Percentiles rank a stretch among this genome's conserved stretches.
Evolutionary conservation across 2,329 filamentous ascomycete genomes (phyloP).

Genomic region (Colletotrichum lindemuthianum): DNA sequence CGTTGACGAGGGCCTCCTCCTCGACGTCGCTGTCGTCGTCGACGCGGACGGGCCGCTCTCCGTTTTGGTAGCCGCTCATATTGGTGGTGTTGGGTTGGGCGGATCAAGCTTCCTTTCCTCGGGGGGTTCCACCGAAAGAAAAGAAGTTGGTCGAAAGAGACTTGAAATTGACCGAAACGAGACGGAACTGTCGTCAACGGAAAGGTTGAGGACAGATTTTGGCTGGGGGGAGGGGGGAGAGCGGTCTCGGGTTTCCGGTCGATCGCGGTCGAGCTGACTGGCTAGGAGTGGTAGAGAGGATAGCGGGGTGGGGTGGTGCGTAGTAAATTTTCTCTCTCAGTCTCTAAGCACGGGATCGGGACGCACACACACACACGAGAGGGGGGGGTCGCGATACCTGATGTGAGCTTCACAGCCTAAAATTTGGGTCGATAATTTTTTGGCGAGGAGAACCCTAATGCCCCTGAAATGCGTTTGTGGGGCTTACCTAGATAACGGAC

Average conservation of each 20-base stretch:
- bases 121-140: constrained; percentile 3
- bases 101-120: constrained; percentile 2
- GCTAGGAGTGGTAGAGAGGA: too few species aligned
- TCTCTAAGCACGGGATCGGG: not conserved
- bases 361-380: too few species aligned
- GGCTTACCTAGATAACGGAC: not conserved
- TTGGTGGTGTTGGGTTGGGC: not conserved
- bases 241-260: constrained; percentile 9
- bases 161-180: constrained; percentile 4
- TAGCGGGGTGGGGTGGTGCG: constrained; percentile 18
- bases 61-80: constrained; percentile 73
- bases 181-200: not conserved
- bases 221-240: constrained; percentile 6
- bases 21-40: constrained; percentile 93
- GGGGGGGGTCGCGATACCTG: constrained; percentile 7
- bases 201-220: constrained; percentile 29
- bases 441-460: too few species aligned
- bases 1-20: constrained; percentile 94
- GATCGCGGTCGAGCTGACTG: not conserved
- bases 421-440: too few species aligned
- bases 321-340: constrained; percentile 30
- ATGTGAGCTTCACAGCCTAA: too few species aligned
- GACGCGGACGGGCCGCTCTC: constrained; percentile 67
- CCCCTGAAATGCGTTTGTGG: not conserved
- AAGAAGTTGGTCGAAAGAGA: not conserved